Base-by-base conservation (phyloP, 768 basidiomycete genomes). In the Naganishia vaughanmartiniae region DNA sequence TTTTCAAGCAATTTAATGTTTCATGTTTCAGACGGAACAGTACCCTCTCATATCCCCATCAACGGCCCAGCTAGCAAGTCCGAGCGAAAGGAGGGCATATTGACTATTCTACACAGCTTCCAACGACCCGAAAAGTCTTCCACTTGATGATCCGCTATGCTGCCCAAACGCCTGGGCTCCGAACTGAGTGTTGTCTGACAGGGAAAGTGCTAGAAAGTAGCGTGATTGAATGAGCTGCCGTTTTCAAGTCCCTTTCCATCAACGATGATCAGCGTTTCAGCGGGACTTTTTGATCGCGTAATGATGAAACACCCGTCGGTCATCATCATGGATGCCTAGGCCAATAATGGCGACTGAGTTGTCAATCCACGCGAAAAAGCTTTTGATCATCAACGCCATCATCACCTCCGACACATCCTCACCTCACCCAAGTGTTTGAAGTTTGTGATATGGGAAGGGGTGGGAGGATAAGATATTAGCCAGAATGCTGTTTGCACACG, bases 11-110 rank as follows among this genome's bases (percentile, higher is more conserved):
- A 4, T 2, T 51, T 51, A n/a, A n/a, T 51, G 48, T 51, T 51
- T 51, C 48, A 51, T 51, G 1, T 26, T 9, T n/a, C 19, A 4
- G 48, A 51, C 45, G 21, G n/a, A 15, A 15, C 48, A 51, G 24
- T 12, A 51, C 48, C 48, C 48, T 51, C 24, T 2, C 12, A 4
- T n/a, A 12, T 42, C 17, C 42, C 15, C 42, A 51, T 46, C 48
- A 51, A 24, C 7, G 9, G 42, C 42, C 42, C 15, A 42, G 42
- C 7, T 15, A 42, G 15, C 42, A 42, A 42, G 34, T 36, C 48
- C 48, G 48, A 51, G 48, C n/a, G 48, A 42, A 51, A 51, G 48
- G 48, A 51, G 48, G 48, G 48, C 48, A 51, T 7, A n/a, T 36
- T 15, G 42, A 42, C 42, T 42, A 42, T 42, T 42, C 42, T 42